Evolutionary conservation across 2,329 filamentous ascomycete genomes (phyloP).

Genomic region (Cladophialophora chaetospira): DNA sequence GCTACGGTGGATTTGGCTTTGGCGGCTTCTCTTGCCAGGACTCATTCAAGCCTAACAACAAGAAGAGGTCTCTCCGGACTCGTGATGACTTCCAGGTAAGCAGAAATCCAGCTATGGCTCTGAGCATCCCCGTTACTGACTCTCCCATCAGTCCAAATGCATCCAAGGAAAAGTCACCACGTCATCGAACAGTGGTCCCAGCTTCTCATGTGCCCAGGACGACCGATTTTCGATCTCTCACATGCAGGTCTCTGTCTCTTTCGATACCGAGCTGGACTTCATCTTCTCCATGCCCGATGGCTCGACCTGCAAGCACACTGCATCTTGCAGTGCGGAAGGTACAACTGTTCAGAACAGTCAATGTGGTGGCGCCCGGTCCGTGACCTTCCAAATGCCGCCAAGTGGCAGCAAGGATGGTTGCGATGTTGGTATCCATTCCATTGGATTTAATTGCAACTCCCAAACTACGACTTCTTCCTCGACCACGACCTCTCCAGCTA

Average conservation of each 20-base stretch:
- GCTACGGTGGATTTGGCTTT: slow-evolving; percentile 74
- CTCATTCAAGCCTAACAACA: slow-evolving; percentile 58
- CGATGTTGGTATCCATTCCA: slow-evolving; percentile 71
- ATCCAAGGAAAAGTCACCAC: slow-evolving; percentile 58
- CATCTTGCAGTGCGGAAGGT: slow-evolving; percentile 67
- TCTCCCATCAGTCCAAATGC: slow-evolving; percentile 58
- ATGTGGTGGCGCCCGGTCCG: slow-evolving; percentile 86
- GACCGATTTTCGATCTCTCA: slow-evolving; percentile 72
- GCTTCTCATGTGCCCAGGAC: slow-evolving; percentile 59
- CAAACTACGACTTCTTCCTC: slow-evolving; percentile 36
- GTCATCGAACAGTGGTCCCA: slow-evolving; percentile 52
- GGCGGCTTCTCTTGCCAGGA: slow-evolving; percentile 70
- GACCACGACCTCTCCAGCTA: slow-evolving; percentile 40
- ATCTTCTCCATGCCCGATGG: slow-evolving; percentile 85
- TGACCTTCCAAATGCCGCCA: slow-evolving; percentile 68
- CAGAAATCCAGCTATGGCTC: neutral
- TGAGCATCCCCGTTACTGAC: slow-evolving; percentile 44
- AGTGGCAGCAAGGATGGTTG: slow-evolving; percentile 61
- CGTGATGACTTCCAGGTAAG: slow-evolving; percentile 38
- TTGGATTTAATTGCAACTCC: slow-evolving; percentile 71
- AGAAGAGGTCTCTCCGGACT: slow-evolving; percentile 48
- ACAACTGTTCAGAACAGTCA: slow-evolving; percentile 77
- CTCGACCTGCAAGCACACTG: slow-evolving; percentile 76
- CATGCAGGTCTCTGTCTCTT: slow-evolving; percentile 72
- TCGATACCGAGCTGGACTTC: slow-evolving; percentile 79